These are phyloP conservation scores for Polygonum aviculare DNA, from an alignment of 148 eudicot species.

Conservation along the genomic window DNA sequence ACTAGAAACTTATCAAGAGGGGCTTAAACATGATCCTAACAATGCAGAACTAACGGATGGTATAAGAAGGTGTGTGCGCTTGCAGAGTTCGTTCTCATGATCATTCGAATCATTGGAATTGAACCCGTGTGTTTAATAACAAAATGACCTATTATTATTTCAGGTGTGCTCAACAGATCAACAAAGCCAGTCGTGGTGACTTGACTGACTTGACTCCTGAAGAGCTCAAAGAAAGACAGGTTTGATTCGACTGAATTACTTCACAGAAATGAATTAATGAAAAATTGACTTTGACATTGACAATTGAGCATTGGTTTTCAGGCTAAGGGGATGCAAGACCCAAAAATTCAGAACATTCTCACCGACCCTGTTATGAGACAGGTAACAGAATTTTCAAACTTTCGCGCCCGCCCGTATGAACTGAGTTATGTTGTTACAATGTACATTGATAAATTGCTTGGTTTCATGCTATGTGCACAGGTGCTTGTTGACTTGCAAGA, in stretches of 20 bases:
- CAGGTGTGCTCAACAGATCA: slow-evolving; percentile 81
- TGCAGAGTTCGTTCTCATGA: neutral
- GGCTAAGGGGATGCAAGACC: slow-evolving; percentile 99
- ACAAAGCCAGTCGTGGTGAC: slow-evolving; percentile 91
- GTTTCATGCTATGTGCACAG: slow-evolving; percentile 25
- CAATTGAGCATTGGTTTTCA: slow-evolving; percentile 15
- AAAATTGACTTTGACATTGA: neutral
- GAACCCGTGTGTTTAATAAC: neutral
- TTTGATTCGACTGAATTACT: slow-evolving; percentile 1
- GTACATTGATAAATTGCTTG: neutral
- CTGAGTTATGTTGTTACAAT: neutral
- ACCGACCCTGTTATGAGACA: slow-evolving; percentile 98
- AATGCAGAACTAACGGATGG: slow-evolving; percentile 86
- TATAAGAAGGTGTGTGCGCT: slow-evolving; percentile 37
- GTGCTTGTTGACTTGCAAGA: slow-evolving; percentile 80
- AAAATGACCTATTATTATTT: neutral
- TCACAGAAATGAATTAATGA: neutral
- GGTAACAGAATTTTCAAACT: slow-evolving; percentile 23
- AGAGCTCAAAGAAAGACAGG: slow-evolving; percentile 98
- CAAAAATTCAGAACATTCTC: slow-evolving; percentile 85
- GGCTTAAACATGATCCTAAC: too few species aligned
- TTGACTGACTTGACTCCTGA: slow-evolving; percentile 79
- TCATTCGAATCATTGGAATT: neutral
- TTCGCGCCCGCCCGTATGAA: too few species aligned
- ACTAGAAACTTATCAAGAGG: slow-evolving; percentile 91